Base-by-base conservation (phyloP, 768 basidiomycete genomes). In the Leccinum longicurvipes region DNA sequence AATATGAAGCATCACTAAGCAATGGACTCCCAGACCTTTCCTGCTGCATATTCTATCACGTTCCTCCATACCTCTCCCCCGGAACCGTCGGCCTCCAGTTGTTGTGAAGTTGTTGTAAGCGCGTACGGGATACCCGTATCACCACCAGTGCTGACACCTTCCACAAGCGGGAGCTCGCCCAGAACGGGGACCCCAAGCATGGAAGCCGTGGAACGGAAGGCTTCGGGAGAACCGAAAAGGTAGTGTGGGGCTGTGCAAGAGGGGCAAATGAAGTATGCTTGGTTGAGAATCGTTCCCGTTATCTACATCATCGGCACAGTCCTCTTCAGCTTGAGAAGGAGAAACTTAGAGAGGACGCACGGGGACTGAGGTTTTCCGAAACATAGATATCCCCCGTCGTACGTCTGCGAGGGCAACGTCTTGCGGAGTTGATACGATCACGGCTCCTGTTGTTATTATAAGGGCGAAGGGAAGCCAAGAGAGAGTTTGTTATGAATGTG, bases 381-480 rank as follows among this genome's bases (percentile, higher is more conserved):
- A 87, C 92, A 96, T 96, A 8, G 87, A 80, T 23, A 98, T 89
- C 0, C 96, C 95, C 62, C 95, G 95, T 57, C 91, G 81, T 1
- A 93, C 93, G 67, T 98, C 96, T 5, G 90, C 79, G 5, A 98
- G 78, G 3, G 95, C 90, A 31, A 98, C 89, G 62, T 96, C 90
- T 70, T 99, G 96, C 0, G 96, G 95, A 7, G 96, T 98, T 0
- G 94, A 96, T 2, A 98, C 87, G 55, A 99, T 91, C 2, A 99
- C 86, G 0, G 92, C 85, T 11, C 93, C 95, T 98, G 49, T 54
- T 46, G n/a, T 28, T 1, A 34, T 53, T 24, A 15, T n/a, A 15
- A 3, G 31, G 1, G 28, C 41, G 11, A 49, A 24, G 11, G 17
- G 25, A 47, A 34, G 15, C 0, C 9, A 23, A 8, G 5, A 28